A percentile compares a stretch with the other conserved stretches of the same genome.
These are phyloP conservation scores for Arthroderma sp. DNA, from an alignment of 2,329 filamentous ascomycete genomes.

Conservation along the genomic window DNA sequence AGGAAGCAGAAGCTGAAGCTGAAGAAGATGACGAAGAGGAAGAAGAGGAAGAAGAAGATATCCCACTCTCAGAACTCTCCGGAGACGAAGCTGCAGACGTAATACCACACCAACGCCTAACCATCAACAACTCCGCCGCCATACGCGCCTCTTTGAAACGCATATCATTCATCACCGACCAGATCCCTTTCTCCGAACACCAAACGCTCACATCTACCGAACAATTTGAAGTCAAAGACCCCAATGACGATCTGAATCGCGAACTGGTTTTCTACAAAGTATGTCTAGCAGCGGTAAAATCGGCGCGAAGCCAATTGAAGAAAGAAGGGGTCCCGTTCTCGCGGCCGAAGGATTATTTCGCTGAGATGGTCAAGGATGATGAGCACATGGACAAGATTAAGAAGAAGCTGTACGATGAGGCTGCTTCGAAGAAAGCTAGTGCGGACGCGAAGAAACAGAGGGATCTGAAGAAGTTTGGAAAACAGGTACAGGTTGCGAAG, in stretches of 20 bases:
- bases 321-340: constrained; percentile 77
- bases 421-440: constrained; percentile 80
- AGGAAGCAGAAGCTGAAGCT: constrained; percentile 25
- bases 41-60: constrained; percentile 70
- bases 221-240: constrained; percentile 62
- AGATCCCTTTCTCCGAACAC: constrained; percentile 68
- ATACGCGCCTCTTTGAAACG: constrained; percentile 69
- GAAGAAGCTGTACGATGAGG: constrained; percentile 82
- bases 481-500: constrained; percentile 93
- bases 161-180: constrained; percentile 39
- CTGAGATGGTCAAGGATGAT: constrained; percentile 97
- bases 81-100: constrained; percentile 77
- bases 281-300: constrained; percentile 62
- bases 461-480: constrained; percentile 97
- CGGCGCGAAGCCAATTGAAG: constrained; percentile 60
- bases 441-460: constrained; percentile 82
- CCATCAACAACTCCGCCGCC: constrained; percentile 91
- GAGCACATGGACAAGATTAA: constrained; percentile 98
- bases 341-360: constrained; percentile 87
- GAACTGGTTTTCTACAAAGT: constrained; percentile 91
- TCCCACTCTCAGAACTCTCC: constrained; percentile 72
- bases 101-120: constrained; percentile 79
- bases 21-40: constrained; percentile 46
- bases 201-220: constrained; percentile 59
- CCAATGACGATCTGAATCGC: constrained; percentile 81